Evolutionary conservation across 148 eudicot species (phyloP).

Genomic region (Persicaria maculosa): DNA sequence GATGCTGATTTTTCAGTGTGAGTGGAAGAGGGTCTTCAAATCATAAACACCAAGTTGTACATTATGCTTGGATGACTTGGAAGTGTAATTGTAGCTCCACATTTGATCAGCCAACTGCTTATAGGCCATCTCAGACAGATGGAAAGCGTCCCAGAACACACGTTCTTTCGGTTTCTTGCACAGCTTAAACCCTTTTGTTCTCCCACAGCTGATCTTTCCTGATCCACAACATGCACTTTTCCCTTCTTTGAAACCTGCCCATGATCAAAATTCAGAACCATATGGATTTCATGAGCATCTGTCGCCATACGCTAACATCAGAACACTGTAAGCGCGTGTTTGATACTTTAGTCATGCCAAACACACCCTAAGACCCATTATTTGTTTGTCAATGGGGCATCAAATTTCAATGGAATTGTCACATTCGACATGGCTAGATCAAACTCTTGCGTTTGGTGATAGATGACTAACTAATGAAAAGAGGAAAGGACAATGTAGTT

Average conservation of each 20-base stretch:
- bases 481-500: not conserved
- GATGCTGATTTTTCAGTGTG: not conserved
- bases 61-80: not conserved
- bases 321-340: too few species aligned
- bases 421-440: not conserved
- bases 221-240: constrained; percentile 43
- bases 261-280: not conserved
- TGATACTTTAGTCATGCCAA: too few species aligned
- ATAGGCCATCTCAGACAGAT: constrained; percentile 25
- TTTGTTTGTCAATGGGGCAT: too few species aligned
- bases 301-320: too few species aligned
- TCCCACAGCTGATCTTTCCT: constrained; percentile 51
- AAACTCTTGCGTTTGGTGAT: not conserved
- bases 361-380: too few species aligned
- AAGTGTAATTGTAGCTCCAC: constrained; percentile 17
- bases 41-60: constrained; percentile 9
- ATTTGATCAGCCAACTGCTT: constrained; percentile 20
- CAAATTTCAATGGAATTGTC: not conserved
- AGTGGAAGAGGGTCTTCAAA: constrained; percentile 18
- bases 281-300: not conserved
- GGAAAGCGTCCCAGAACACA: constrained; percentile 28
- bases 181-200: constrained; percentile 34
- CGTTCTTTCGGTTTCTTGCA: constrained; percentile 19
- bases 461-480: not conserved
- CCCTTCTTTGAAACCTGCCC: constrained; percentile 31